phyloP scores from a whole-genome alignment of 257 asterid genomes.

The Solanum piurae region DNA sequence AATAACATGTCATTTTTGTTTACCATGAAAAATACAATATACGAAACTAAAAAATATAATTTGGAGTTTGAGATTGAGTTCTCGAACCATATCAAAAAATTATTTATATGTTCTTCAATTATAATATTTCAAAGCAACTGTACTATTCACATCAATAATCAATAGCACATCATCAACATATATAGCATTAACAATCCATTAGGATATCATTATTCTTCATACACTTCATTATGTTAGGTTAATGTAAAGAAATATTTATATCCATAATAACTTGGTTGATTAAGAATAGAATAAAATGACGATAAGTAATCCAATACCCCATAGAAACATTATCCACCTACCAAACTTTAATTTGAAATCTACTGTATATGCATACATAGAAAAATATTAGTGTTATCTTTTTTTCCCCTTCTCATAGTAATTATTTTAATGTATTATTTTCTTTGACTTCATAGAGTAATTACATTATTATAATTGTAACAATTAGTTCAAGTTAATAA shows the following conservation, averaged over 20 bases:
- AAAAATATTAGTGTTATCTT: neutral
- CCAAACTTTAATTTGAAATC: neutral
- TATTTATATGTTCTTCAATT: neutral
- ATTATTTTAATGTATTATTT: no score
- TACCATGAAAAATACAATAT: no score
- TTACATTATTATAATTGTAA: neutral
- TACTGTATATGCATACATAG: neutral
- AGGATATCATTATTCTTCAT: neutral
- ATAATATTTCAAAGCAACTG: no score
- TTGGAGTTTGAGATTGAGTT: neutral
- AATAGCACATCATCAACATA: neutral
- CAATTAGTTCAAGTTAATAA: neutral
- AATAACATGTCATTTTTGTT: neutral
- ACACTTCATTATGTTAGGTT: neutral
- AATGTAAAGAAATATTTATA: no score
- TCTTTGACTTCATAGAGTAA: neutral
- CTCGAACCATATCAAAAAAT: no score
- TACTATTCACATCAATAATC: neutral
- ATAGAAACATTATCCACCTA: neutral
- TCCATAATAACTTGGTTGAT: no score
- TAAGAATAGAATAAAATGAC: neutral
- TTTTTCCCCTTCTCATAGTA: neutral
- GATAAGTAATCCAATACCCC: neutral
- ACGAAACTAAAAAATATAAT: no score
- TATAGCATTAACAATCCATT: no score